Evolutionary conservation across 306 rosid species (phyloP).

Genomic region (Parietaria judaica): DNA sequence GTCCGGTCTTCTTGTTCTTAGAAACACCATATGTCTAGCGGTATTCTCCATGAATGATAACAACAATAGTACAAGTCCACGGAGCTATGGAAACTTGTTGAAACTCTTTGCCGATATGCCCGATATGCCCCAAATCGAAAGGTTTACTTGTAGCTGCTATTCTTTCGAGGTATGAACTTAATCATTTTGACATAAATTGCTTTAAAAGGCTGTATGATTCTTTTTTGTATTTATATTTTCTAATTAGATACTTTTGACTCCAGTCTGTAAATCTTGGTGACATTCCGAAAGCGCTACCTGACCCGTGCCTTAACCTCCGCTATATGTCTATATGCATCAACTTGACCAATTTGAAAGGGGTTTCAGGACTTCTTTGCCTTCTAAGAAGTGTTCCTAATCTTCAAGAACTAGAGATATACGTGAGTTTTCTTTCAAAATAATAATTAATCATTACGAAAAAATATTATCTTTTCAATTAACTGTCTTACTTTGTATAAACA

Average conservation of each 20-base stretch:
- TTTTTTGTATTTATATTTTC: background rate
- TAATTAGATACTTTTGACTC: background rate
- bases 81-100: conserved; percentile 25
- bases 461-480: too few species aligned
- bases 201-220: too few species aligned
- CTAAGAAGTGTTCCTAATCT: background rate
- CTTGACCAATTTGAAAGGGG: background rate
- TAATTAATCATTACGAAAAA: background rate
- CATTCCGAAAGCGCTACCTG: background rate
- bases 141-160: conserved; percentile 34
- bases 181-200: too few species aligned
- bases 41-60: conserved; percentile 32
- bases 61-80: conserved; percentile 14
- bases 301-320: background rate
- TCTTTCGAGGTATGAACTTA: conserved; percentile 40
- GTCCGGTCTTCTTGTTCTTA: conserved; percentile 34
- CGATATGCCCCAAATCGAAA: conserved; percentile 32
- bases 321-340: background rate
- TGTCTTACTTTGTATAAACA: background rate
- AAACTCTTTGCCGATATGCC: conserved; percentile 37
- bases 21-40: conserved; percentile 36
- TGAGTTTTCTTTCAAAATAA: background rate
- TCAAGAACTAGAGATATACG: background rate
- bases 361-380: conserved; percentile 1
- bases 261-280: background rate